A percentile compares a stretch with the other conserved stretches of the same genome.
Evolutionary conservation across 768 basidiomycete genomes (phyloP).

Genomic region (Lentinula raphanica): DNA sequence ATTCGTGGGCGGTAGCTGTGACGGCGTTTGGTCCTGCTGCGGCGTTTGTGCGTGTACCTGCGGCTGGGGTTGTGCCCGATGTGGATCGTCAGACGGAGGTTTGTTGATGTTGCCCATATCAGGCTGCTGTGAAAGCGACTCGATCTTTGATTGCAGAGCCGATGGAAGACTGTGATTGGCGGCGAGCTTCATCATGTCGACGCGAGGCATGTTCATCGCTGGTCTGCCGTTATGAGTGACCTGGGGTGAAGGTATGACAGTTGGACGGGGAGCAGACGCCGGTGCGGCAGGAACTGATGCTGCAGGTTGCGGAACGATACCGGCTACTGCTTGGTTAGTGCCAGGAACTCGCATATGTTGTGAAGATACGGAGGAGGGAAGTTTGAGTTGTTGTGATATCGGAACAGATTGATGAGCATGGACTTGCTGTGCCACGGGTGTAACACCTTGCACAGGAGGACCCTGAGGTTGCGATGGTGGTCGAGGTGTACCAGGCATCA

Average conservation of each 20-base stretch:
- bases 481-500: neutral
- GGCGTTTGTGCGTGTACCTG: conserved; percentile 39
- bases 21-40: neutral
- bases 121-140: neutral
- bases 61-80: conserved; percentile 28
- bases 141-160: conserved; percentile 15
- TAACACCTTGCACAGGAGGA: neutral
- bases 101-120: neutral
- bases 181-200: conserved; percentile 23
- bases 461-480: neutral
- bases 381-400: conserved; percentile 5
- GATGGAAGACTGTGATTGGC: conserved; percentile 11
- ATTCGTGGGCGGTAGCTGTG: conserved; percentile 7
- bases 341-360: neutral
- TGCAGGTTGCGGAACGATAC: neutral
- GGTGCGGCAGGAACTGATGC: neutral
- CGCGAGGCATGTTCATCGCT: conserved; percentile 43
- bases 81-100: neutral
- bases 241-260: conserved; percentile 10
- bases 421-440: neutral
- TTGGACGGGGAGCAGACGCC: conserved; percentile 30
- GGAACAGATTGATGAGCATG: neutral
- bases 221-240: conserved; percentile 23
- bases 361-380: neutral
- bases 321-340: neutral